Conservation (phyloP, 495 filamentous ascomycete species). For the Aeminium ludgeri region DNA sequence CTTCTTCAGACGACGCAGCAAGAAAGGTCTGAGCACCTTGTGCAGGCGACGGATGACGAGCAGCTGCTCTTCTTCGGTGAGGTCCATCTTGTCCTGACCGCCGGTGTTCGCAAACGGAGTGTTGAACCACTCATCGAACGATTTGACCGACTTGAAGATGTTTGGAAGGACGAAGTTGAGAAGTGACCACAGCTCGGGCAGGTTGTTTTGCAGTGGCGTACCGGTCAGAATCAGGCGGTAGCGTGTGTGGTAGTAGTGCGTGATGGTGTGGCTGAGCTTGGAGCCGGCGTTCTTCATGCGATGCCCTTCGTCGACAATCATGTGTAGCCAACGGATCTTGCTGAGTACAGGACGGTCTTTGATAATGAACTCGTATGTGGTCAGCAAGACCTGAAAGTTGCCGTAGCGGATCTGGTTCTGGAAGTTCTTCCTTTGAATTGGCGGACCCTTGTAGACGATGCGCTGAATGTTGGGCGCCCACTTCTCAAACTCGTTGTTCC, state of each 20-base stretch:
- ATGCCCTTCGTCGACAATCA: slow-evolving; percentile 99
- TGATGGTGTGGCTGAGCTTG: slow-evolving; percentile 86
- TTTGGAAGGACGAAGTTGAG: slow-evolving; percentile 96
- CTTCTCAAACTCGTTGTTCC: slow-evolving; percentile 97
- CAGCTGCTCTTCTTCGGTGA: slow-evolving; percentile 97
- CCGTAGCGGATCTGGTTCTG: slow-evolving; percentile 89
- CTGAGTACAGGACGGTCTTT: slow-evolving; percentile 86
- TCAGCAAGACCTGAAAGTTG: slow-evolving; percentile 87
- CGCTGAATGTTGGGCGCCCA: slow-evolving; percentile 79
- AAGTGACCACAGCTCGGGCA: slow-evolving; percentile 89
- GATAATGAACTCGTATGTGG: slow-evolving; percentile 98
- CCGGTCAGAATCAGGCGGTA: slow-evolving; percentile 95
- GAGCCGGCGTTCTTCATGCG: slow-evolving; percentile 99
- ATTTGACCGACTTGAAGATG: slow-evolving; percentile 98
- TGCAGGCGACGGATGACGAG: slow-evolving; percentile 96
- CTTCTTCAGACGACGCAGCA: slow-evolving; percentile 95
- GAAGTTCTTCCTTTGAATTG: slow-evolving; percentile 71
- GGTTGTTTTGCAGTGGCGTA: slow-evolving; percentile 93
- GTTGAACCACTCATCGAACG: slow-evolving; percentile 99
- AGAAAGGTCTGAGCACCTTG: slow-evolving; percentile 92
- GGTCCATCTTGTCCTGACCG: slow-evolving; percentile 92
- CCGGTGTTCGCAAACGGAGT: slow-evolving; percentile 98
- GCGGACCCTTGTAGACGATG: slow-evolving; percentile 94
- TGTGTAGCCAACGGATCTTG: slow-evolving; percentile 98
- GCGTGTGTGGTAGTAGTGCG: slow-evolving; percentile 82